Conservation (phyloP, 192 early-diverging fungal genomes). For the Coemansia sp. region DNA sequence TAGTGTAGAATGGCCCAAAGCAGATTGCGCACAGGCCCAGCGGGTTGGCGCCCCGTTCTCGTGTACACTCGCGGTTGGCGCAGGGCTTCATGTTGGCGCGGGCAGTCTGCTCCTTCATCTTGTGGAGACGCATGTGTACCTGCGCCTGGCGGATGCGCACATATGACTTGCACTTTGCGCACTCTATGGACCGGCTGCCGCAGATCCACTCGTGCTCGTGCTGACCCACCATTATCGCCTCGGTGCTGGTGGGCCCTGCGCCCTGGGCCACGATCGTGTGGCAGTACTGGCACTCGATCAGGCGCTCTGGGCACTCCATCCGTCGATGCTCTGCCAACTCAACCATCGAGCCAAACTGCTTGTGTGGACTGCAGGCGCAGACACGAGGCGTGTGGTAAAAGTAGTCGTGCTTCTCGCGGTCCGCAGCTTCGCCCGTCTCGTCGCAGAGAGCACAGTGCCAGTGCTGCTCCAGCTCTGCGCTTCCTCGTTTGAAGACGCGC, state of each 20-base stretch:
- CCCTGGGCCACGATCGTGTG: conserved; percentile 67
- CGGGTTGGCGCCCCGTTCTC: conserved; percentile 51
- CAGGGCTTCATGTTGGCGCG: conserved; percentile 63
- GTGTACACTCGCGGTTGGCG: conserved; percentile 65
- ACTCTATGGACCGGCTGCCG: conserved; percentile 76
- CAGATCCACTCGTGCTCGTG: conserved; percentile 76
- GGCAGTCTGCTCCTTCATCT: conserved; percentile 39
- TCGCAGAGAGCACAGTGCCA: conserved; percentile 81
- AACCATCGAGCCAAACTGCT: conserved; percentile 23
- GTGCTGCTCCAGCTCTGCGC: conserved; percentile 57
- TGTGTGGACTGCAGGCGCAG: conserved; percentile 57
- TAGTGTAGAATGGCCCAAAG: conserved; percentile 76
- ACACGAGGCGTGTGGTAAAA: conserved; percentile 54
- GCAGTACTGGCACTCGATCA: conserved; percentile 83
- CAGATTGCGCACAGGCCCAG: conserved; percentile 69
- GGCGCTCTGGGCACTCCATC: conserved; percentile 59
- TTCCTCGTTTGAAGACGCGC: conserved; percentile 60
- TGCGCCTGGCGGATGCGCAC: conserved; percentile 77
- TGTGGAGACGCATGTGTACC: conserved; percentile 67
- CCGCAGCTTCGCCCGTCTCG: conserved; percentile 42
- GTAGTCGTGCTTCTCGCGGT: conserved; percentile 61
- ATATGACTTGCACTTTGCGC: conserved; percentile 64
- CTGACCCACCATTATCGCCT: conserved; percentile 62
- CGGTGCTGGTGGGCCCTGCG: conserved; percentile 36
- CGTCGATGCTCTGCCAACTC: conserved; percentile 63